phyloP scores from a whole-genome alignment of 805 yeast species.

The Candida berthetii region DNA sequence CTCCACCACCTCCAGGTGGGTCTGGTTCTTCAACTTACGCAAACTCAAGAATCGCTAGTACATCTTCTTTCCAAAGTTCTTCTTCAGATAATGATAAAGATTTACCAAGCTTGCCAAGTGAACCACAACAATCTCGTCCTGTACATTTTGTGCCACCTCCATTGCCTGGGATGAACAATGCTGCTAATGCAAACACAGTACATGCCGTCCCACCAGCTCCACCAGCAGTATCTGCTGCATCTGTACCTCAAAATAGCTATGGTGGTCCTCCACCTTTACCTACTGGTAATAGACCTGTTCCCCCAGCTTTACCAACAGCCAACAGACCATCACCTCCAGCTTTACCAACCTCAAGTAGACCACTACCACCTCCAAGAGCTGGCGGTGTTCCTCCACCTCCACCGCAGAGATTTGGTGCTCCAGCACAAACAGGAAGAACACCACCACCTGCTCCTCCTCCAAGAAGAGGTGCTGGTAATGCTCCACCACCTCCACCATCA shows the following conservation, averaged over 20 bases:
- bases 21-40: conserved; percentile 16
- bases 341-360: conserved; percentile 5
- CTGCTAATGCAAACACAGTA: not conserved
- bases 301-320: conserved; percentile 13
- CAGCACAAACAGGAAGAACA: conserved; percentile 26
- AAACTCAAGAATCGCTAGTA: conserved; percentile 13
- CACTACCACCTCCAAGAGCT: conserved; percentile 5
- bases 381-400: conserved; percentile 5
- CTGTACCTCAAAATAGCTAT: not conserved
- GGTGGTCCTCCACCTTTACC: conserved; percentile 11
- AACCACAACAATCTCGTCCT: conserved; percentile 4
- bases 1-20: conserved; percentile 34
- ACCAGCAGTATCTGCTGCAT: conserved; percentile 19
- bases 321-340: conserved; percentile 17
- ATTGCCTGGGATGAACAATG: not conserved
- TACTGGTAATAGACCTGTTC: conserved; percentile 7
- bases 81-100: not conserved
- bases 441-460: conserved; percentile 8
- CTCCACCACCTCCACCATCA: conserved; percentile 19
- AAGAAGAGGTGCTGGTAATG: conserved; percentile 10
- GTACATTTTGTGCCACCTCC: conserved; percentile 19
- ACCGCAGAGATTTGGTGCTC: too few relatives aligned
- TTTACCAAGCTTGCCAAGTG: too few relatives aligned
- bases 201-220: conserved; percentile 9
- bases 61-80: not conserved